A percentile compares a stretch with the other conserved stretches of the same genome.
phyloP scores from a whole-genome alignment of 495 filamentous ascomycete genomes.

The Barbatosphaeria neglecta region DNA sequence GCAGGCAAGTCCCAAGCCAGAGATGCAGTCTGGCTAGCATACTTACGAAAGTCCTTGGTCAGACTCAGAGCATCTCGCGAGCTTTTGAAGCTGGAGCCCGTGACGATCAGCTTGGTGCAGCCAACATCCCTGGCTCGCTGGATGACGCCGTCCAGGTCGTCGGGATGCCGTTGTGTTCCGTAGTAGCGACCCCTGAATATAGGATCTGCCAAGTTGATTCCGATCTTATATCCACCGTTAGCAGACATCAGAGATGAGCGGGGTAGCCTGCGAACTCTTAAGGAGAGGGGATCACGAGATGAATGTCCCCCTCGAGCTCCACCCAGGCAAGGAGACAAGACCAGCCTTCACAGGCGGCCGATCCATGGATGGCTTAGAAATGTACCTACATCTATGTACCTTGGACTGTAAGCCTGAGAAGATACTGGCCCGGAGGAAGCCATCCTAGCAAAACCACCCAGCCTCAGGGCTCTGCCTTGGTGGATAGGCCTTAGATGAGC shows the following conservation, averaged over 20 bases:
- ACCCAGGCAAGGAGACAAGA: no score
- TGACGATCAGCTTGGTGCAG: constrained; percentile 82
- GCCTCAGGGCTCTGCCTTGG: neutral
- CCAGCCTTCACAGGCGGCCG: no score
- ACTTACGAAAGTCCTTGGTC: constrained; percentile 57
- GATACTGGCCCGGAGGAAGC: no score
- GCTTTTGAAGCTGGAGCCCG: constrained; percentile 76
- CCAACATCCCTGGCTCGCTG: constrained; percentile 63
- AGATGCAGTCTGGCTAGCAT: neutral
- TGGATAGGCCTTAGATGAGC: neutral
- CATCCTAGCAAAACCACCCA: neutral
- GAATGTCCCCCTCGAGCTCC: no score
- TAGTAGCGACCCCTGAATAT: constrained; percentile 79
- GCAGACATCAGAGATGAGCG: neutral
- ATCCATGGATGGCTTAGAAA: no score
- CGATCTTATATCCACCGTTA: constrained; percentile 38
- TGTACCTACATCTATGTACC: constrained; percentile 49
- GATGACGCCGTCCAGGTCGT: constrained; percentile 68
- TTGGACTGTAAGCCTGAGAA: constrained; percentile 31
- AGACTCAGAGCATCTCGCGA: constrained; percentile 64
- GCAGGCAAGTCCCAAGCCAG: constrained; percentile 1
- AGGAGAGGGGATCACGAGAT: neutral
- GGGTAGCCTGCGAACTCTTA: neutral
- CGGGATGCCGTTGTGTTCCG: constrained; percentile 65
- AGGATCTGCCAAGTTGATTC: constrained; percentile 87